These are phyloP conservation scores for Neofusicoccum ribis DNA, from an alignment of 2,329 filamentous ascomycete genomes.

Conservation along the genomic window DNA sequence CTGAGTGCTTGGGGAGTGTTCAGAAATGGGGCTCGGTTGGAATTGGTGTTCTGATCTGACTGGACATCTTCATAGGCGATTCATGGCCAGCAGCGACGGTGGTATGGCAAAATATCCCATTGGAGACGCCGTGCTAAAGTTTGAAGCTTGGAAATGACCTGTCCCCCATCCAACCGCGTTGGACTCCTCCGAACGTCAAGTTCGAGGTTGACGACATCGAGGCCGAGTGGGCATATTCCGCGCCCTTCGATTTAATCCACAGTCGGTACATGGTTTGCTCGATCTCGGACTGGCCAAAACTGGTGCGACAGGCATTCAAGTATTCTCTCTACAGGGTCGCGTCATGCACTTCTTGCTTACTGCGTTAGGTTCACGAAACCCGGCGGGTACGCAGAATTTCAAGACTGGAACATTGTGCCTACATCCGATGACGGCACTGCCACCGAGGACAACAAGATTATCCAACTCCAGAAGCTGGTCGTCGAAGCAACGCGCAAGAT, in stretches of 20 bases:
- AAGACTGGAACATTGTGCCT: slow-evolving; percentile 29
- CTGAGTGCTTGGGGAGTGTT: slow-evolving; percentile 27
- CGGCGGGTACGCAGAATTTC: slow-evolving; percentile 35
- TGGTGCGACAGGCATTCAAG: slow-evolving; percentile 37
- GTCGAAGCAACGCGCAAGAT: slow-evolving; percentile 14
- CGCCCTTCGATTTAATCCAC: slow-evolving; percentile 60
- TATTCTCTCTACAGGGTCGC: too few species aligned
- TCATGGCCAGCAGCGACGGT: slow-evolving; percentile 36
- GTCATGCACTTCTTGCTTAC: too few species aligned
- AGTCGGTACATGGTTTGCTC: slow-evolving; percentile 51
- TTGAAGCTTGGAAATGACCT: slow-evolving; percentile 45
- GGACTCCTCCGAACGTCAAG: slow-evolving; percentile 44
- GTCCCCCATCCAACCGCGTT: slow-evolving; percentile 51
- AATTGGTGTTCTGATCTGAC: slow-evolving; percentile 31
- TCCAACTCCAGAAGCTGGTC: slow-evolving; percentile 12
- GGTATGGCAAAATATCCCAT: slow-evolving; percentile 32
- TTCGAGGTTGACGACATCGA: slow-evolving; percentile 55
- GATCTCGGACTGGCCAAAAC: slow-evolving; percentile 57
- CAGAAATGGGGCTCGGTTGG: slow-evolving; percentile 52
- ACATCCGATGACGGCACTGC: slow-evolving; percentile 36
- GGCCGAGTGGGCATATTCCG: slow-evolving; percentile 27
- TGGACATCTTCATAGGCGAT: slow-evolving; percentile 22
- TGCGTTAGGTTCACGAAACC: slow-evolving; percentile 19
- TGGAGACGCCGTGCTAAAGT: slow-evolving; percentile 22
- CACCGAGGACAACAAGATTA: not conserved